A percentile compares a stretch with the other conserved stretches of the same genome.
Conservation (phyloP, 139 green algal genomes). For the Closterium sp. region DNA sequence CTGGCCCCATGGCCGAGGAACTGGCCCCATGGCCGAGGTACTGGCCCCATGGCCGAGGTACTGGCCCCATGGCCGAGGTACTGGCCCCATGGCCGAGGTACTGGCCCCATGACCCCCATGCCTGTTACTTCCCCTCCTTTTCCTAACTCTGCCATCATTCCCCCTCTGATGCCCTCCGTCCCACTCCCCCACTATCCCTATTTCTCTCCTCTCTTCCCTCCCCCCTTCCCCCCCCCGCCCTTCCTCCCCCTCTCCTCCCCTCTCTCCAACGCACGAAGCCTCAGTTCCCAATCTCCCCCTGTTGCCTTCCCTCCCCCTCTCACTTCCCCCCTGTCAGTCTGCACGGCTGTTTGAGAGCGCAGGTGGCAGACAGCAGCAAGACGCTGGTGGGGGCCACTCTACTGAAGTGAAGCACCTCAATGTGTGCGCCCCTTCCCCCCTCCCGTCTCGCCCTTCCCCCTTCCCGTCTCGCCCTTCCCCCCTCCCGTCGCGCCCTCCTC, state of each 20-base stretch:
- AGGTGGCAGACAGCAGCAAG: constrained; percentile 18
- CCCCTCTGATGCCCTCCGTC: no score
- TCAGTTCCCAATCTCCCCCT: no score
- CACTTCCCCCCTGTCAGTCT: constrained; percentile 28
- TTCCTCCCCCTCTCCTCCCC: background rate
- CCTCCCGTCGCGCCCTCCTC: background rate
- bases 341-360: background rate
- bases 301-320: background rate
- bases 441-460: background rate
- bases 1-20: no score
- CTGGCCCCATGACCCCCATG: background rate
- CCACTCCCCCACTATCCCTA: no score
- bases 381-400: constrained; percentile 10
- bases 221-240: background rate
- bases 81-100: background rate
- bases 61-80: background rate
- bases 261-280: no score
- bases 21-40: no score
- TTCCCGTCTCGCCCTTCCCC: background rate
- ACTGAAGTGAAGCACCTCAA: background rate
- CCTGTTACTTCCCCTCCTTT: no score
- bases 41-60: background rate
- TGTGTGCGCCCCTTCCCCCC: background rate
- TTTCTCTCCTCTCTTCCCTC: background rate
- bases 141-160: no score